Evolutionary conservation across 225 moss, liverwort and hornwort genomes (phyloP), one percentile per base, ranked within the genome.

Genomic region (Antitrichia curtipendula): DNA sequence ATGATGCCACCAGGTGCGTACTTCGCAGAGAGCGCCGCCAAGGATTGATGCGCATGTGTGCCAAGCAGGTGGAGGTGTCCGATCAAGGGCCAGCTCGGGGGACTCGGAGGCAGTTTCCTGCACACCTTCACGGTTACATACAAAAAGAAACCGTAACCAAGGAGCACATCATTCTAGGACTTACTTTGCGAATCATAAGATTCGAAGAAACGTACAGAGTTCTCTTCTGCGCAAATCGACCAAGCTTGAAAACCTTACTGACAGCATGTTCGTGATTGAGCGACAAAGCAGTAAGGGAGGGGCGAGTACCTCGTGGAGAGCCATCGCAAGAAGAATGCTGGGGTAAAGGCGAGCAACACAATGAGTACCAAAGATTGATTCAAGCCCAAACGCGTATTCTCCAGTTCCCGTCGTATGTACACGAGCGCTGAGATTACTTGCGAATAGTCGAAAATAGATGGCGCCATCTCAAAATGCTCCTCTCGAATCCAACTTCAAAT

Each of bases 11-110:
- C 49, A 22, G 91, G 89, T n/a, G 88, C 93, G 50, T 93, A 87
- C 69, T 93, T 93, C 82, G 52, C 65, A 61, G 91, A 88, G 66
- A 93, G 87, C 75, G 43, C 77, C 72, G 91, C 93, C 90, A 93
- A 66, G 79, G 90, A 88, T 69, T 87, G 91, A 87, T 93, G 91
- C 63, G 88, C 90, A 34, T 88, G 93, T 52, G 91, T 57, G 58
- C 93, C 93, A 40, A 93, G 90, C 36, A 93, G 88, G 78, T 93
- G 93, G 41, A 93, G 87, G 72, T 93, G 91, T 16, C 90, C 93
- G 61, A 91, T 93, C 73, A 93, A 73, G 22, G 91, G 93, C 91
- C 86, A 90, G 58, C 91, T 84, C 76, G 93, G 93, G 20, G 91
- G 91, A 87, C 88, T 52, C 32, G 91, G 91, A 62, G 93, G 93